Evolutionary conservation across 176 grass and related monocot species (phyloP), one percentile per base, ranked within the genome.

Genomic region (Juncus inflexus): DNA sequence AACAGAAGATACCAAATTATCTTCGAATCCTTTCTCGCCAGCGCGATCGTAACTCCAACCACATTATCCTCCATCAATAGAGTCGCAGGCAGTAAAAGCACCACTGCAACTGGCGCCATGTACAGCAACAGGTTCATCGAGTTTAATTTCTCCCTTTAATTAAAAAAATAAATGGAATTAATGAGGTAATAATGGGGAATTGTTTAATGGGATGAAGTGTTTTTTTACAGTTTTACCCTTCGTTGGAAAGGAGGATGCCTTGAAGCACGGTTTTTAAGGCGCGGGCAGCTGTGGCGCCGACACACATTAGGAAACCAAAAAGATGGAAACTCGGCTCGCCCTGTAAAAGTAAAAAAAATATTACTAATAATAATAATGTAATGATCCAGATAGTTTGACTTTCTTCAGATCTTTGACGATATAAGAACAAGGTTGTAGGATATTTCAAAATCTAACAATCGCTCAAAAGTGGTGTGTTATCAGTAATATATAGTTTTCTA

Each of bases 91-190:
- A 71, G 69, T 58, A 81, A 67, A 10, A 86, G 63, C 50, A 81
- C 36, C 37, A 86, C 83, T 59, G 78, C 78, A 12, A 86, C 77
- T 59, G 84, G 84, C 7, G 79, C 84, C 84, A 86, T 86, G 57
- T 86, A 86, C 61, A 86, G 64, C 12, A 86, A 69, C 54, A 86
- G 74, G 42, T 86, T 86, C 84, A 82, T 86, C n/a, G 84, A 86
- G 64, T 86, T 82, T 35, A 86, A 64, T 78, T 82, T 86, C 57
- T 86, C 78, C 71, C 83, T 86, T 57, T 5, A 47, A 47, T 47
- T 47, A 47, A 47, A 9, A 47, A 28, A 28, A 28, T 28, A 28
- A 28, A 28, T 28, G 19, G 19, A 28, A 28, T 28, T 28, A 28
- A 28, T 1, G 19, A 28, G 19, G 19, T 28, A 28, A 28, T 28